Percentiles rank a stretch among this genome's conserved stretches.
Conservation (phyloP, 306 rosid genomes). For the Quercus gilva region DNA sequence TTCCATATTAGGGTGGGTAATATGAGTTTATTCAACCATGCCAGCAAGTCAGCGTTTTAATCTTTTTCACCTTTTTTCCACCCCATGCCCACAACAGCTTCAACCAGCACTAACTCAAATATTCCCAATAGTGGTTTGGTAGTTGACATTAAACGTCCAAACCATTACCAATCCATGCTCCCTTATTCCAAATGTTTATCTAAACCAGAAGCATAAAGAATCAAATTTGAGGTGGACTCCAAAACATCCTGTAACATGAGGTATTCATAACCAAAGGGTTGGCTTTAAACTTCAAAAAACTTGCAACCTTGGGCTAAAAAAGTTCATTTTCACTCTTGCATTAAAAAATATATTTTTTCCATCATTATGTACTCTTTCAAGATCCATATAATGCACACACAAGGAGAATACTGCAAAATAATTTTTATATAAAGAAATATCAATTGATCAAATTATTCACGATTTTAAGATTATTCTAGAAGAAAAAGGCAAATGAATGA, state of each 20-base stretch:
- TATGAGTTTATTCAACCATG: not conserved
- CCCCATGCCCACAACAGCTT: not conserved
- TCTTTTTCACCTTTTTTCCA: not conserved
- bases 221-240: no score
- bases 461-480: conserved; percentile 9
- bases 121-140: not conserved
- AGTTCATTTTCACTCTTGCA: not conserved
- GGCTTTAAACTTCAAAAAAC: no score
- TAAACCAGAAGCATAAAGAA: not conserved
- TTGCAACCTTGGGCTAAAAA: no score
- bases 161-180: not conserved
- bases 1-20: not conserved
- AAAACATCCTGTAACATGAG: no score
- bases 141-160: not conserved
- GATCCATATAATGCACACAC: not conserved
- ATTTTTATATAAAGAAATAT: not conserved
- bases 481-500: conserved; percentile 5
- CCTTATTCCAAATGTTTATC: not conserved
- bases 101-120: not conserved
- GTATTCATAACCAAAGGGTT: no score
- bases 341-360: not conserved
- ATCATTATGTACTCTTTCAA: not conserved
- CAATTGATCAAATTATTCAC: conserved; percentile 8
- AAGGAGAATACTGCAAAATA: not conserved
- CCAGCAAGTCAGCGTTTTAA: not conserved